Base-by-base conservation (phyloP, 306 rosid genomes). In the Malus sylvestris region DNA sequence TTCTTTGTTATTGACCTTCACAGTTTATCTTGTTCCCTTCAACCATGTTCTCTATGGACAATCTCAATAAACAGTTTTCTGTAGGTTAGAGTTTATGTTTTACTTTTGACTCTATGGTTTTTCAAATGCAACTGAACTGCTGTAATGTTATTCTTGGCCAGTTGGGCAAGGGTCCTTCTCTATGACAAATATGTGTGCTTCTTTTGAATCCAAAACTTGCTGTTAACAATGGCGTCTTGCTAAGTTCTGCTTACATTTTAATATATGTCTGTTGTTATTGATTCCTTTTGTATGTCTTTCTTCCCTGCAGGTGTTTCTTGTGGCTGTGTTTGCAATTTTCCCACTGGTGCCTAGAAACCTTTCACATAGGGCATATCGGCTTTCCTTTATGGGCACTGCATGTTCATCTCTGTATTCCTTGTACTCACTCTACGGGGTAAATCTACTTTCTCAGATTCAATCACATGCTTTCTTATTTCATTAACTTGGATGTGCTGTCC, bases 341-440 rank as follows among this genome's bases (percentile, higher is more conserved):
- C 99, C 99, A 9, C 68, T 96, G 85, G 85, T 92, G 74, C 97
- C 99, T 14, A 85, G 20, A 76, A 60, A 77, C 82, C 90, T 96
- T 83, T 92, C 97, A 59, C 86, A 89, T 55, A 91, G 98, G 83
- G 96, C 96, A 25, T 96, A 91, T 85, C 91, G 93, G 52, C 97
- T 96, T 78, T 89, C 96, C 72, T 91, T 96, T 55, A 72, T 92
- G 92, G 99, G 99, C 73, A 92, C 93, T 65, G 85, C 88, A 10
- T 87, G 96, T 78, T 96, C 97, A 69, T 91, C 93, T 78, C 70
- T 96, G 53, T 88, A 72, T 86, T 91, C 97, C 67, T 66, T 92
- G 91, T 96, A 91, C 88, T 81, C 91, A 0, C 83, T 79, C 62
- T 83, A 92, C 73, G 99, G 98, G 87, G 99, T 96, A 88, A 73